Evolutionary conservation across 2,329 filamentous ascomycete genomes (phyloP).

Genomic region (Fusarium euwallaceae): DNA sequence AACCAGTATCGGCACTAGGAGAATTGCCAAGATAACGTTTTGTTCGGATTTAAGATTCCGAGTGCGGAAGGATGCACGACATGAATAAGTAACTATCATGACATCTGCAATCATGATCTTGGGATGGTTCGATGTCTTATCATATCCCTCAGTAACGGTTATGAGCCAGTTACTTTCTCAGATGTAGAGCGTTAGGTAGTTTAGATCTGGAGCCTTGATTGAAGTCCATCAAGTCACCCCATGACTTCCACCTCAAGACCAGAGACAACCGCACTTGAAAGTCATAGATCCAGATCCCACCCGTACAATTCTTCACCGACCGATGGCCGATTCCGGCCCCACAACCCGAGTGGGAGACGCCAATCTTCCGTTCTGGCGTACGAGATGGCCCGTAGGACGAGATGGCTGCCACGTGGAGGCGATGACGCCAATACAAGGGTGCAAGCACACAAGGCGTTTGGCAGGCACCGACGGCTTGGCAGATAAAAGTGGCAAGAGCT

Average conservation of each 20-base stretch:
- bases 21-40: not conserved
- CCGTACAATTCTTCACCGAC: not conserved
- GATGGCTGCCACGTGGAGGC: slow-evolving; percentile 1
- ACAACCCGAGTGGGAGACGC: not conserved
- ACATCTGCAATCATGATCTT: not conserved
- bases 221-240: no score
- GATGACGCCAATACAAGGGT: slow-evolving; percentile 6
- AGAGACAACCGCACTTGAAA: not conserved
- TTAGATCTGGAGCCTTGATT: no score
- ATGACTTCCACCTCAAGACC: no score
- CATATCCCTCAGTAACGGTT: not conserved
- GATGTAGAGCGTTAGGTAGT: rapidly evolving
- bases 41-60: not conserved
- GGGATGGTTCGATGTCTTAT: not conserved
- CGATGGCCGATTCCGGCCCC: not conserved
- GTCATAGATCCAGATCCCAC: not conserved
- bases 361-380: not conserved
- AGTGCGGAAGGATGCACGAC: not conserved
- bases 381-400: not conserved
- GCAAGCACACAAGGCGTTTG: slow-evolving; percentile 3
- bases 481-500: not conserved
- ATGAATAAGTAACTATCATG: not conserved
- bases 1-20: slow-evolving; percentile 1
- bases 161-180: no score
- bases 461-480: not conserved